A percentile compares a stretch with the other conserved stretches of the same genome.
phyloP scores from a whole-genome alignment of 805 yeast species.

The Kluyveromyces aestuarii region DNA sequence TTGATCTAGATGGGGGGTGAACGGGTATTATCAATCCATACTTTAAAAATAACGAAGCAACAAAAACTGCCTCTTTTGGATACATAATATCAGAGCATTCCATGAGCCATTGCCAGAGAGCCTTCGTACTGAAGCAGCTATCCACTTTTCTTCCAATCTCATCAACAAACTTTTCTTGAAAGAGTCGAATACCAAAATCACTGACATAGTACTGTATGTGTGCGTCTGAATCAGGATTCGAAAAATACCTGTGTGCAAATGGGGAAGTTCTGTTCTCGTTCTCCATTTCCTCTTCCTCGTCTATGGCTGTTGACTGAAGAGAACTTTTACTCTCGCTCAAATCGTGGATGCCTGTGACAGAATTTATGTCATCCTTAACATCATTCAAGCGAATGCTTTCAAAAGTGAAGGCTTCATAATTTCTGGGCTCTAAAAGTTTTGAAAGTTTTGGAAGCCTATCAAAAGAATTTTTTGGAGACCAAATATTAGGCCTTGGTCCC shows the following conservation, averaged over 20 bases:
- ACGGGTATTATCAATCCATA: conserved; percentile 41
- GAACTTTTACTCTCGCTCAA: background rate
- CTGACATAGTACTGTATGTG: conserved; percentile 73
- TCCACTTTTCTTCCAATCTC: conserved; percentile 22
- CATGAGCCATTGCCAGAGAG: conserved; percentile 77
- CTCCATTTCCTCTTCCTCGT: conserved; percentile 5
- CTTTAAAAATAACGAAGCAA: conserved; percentile 43
- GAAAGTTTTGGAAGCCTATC: conserved; percentile 38
- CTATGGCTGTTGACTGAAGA: background rate
- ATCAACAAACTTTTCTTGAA: conserved; percentile 34
- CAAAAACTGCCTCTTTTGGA: conserved; percentile 41
- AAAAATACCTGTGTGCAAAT: conserved; percentile 64
- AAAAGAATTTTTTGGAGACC: conserved; percentile 49
- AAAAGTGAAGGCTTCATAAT: conserved; percentile 29
- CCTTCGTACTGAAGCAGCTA: conserved; percentile 64
- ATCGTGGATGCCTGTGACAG: background rate
- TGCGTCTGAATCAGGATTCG: conserved; percentile 83
- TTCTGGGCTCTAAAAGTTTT: conserved; percentile 23
- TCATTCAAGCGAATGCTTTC: conserved; percentile 16
- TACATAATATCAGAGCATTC: conserved; percentile 75
- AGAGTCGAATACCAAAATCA: conserved; percentile 53
- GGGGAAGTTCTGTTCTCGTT: conserved; percentile 40
- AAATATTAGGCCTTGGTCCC: conserved; percentile 61
- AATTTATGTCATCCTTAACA: background rate
- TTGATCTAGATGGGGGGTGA: conserved; percentile 28